Conservation (phyloP, 495 filamentous ascomycete species). For the Talaromyces borbonicus region DNA sequence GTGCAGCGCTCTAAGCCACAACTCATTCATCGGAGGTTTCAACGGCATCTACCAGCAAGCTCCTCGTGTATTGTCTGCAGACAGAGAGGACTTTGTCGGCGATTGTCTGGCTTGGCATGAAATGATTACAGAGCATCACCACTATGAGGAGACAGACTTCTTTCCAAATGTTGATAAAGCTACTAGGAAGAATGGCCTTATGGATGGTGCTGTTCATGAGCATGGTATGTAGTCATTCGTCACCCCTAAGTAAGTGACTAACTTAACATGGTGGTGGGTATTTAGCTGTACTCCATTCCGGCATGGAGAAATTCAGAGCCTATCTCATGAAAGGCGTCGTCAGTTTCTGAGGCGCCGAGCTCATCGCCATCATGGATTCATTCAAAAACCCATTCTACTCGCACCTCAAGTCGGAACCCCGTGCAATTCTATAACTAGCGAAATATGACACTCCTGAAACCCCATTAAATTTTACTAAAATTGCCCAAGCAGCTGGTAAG, state of each 20-base stretch:
- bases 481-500: slow-evolving; percentile 10
- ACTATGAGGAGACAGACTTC: slow-evolving; percentile 41
- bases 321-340: slow-evolving; percentile 31
- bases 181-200: slow-evolving; percentile 33
- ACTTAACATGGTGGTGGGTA: background rate
- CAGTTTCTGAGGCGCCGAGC: slow-evolving; percentile 31
- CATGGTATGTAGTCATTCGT: no score
- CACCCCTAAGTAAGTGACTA: no score
- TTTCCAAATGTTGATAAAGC: slow-evolving; percentile 43
- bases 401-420: slow-evolving; percentile 46
- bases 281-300: slow-evolving; percentile 38
- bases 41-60: slow-evolving; percentile 22
- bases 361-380: slow-evolving; percentile 34
- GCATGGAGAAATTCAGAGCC: slow-evolving; percentile 34
- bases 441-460: slow-evolving; percentile 17
- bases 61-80: slow-evolving; percentile 9
- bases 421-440: slow-evolving; percentile 37
- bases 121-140: slow-evolving; percentile 45
- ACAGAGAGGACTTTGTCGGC: slow-evolving; percentile 37
- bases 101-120: slow-evolving; percentile 41
- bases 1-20: slow-evolving; percentile 11
- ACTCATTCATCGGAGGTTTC: slow-evolving; percentile 18
- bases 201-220: slow-evolving; percentile 33
- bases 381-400: slow-evolving; percentile 38
- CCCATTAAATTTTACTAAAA: slow-evolving; percentile 16